Percentiles rank a stretch among this genome's conserved stretches.
Conservation (phyloP, 306 rosid genomes). For the Ziziphus jujuba region DNA sequence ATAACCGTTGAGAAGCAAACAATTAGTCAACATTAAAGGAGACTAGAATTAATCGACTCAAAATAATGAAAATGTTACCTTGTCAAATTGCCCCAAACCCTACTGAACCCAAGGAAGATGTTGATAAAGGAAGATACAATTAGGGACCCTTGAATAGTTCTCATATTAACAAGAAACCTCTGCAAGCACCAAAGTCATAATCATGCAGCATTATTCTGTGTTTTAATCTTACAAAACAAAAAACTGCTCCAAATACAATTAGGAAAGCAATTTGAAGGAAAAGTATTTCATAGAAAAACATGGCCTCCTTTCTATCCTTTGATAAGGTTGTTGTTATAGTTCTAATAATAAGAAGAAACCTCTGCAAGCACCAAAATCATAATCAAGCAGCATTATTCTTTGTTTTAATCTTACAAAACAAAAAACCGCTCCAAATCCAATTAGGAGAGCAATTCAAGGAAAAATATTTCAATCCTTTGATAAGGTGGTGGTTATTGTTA, state of each 20-base stretch:
- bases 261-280: not conserved
- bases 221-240: not conserved
- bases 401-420: not conserved
- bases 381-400: constrained; percentile 9
- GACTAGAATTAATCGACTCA: not conserved
- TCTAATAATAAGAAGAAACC: constrained; percentile 63
- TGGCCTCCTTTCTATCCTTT: not conserved
- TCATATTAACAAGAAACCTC: constrained; percentile 68
- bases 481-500: no score
- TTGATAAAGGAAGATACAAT: constrained; percentile 77
- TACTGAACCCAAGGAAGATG: constrained; percentile 75
- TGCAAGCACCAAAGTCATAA: constrained; percentile 35
- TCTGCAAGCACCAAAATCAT: constrained; percentile 47
- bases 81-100: constrained; percentile 66
- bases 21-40: not conserved
- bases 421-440: not conserved
- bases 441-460: not conserved
- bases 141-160: constrained; percentile 91
- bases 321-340: not conserved
- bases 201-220: constrained; percentile 1
- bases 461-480: not conserved
- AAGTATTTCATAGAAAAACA: not conserved
- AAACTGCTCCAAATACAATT: not conserved
- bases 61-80: constrained; percentile 38
- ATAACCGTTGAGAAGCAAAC: constrained; percentile 5